A percentile compares a stretch with the other conserved stretches of the same genome.
Evolutionary conservation across 257 asterid genomes (phyloP).

Genomic region (Cordia subcordata): DNA sequence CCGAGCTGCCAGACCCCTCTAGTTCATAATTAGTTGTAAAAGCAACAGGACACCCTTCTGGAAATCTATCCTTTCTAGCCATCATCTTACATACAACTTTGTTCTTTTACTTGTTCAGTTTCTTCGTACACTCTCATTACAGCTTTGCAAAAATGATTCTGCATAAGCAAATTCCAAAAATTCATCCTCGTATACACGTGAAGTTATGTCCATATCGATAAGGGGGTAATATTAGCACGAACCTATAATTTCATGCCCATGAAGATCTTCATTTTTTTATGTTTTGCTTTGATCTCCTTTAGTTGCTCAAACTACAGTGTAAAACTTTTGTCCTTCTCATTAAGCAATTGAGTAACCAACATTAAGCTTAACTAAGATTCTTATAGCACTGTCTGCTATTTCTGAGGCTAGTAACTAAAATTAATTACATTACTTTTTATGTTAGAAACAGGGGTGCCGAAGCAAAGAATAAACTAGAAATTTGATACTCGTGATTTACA

Average conservation of each 20-base stretch:
- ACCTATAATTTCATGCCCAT: no score
- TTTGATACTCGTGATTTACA: no score
- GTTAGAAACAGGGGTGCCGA: background rate
- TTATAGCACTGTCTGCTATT: no score
- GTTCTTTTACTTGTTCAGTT: constrained; percentile 10
- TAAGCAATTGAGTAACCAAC: no score
- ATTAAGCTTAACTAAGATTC: no score
- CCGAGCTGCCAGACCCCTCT: constrained; percentile 70
- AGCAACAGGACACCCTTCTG: constrained; percentile 46
- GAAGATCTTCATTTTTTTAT: no score
- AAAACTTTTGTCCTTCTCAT: no score
- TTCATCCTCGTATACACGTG: background rate
- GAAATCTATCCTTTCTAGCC: constrained; percentile 62
- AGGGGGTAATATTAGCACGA: no score
- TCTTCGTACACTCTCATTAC: constrained; percentile 12
- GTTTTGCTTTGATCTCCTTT: no score
- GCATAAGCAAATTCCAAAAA: background rate
- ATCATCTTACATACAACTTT: constrained; percentile 23
- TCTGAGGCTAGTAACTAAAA: no score
- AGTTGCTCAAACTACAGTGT: no score
- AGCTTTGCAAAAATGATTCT: background rate
- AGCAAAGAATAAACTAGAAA: background rate
- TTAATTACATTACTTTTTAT: background rate
- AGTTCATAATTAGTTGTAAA: constrained; percentile 53
- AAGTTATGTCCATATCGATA: no score